These are phyloP conservation scores for Torulaspora franciscae DNA, from an alignment of 805 yeast genomes.

Conservation along the genomic window DNA sequence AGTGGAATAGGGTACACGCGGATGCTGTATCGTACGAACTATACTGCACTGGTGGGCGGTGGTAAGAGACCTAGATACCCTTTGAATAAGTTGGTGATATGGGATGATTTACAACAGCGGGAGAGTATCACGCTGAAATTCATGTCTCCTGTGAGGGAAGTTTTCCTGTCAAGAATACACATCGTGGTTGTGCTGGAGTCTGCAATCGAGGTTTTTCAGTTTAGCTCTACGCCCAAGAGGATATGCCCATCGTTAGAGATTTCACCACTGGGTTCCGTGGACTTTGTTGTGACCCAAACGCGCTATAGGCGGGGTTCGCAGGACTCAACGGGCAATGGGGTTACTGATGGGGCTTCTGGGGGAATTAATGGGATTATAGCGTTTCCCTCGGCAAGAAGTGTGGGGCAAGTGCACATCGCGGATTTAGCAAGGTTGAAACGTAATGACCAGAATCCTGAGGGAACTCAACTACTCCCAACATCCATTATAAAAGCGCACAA, in stretches of 20 bases:
- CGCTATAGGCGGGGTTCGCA: slow-evolving; percentile 13
- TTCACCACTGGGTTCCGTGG: slow-evolving; percentile 21
- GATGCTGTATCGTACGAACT: slow-evolving; percentile 88
- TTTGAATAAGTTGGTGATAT: slow-evolving; percentile 71
- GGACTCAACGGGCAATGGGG: slow-evolving; percentile 5
- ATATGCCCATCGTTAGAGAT: slow-evolving; percentile 34
- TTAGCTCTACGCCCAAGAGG: slow-evolving; percentile 71
- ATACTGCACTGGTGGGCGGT: slow-evolving; percentile 86
- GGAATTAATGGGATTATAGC: slow-evolving; percentile 23
- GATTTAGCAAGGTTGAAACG: slow-evolving; percentile 21
- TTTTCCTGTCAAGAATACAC: slow-evolving; percentile 66
- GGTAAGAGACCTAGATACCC: slow-evolving; percentile 77
- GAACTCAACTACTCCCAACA: slow-evolving; percentile 23
- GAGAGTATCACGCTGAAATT: slow-evolving; percentile 72
- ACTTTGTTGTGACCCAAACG: slow-evolving; percentile 24
- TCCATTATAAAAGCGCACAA: slow-evolving; percentile 79
- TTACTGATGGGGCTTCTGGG: neutral
- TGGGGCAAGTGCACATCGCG: slow-evolving; percentile 33
- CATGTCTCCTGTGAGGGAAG: slow-evolving; percentile 67
- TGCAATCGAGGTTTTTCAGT: slow-evolving; percentile 70
- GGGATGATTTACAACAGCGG: slow-evolving; percentile 85
- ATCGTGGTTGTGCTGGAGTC: slow-evolving; percentile 67
- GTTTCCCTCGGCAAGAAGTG: slow-evolving; percentile 23
- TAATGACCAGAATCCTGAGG: slow-evolving; percentile 17
- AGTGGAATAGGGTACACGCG: slow-evolving; percentile 68